Base-by-base conservation (phyloP, 441 rosid species). In the Erodium texanum region DNA sequence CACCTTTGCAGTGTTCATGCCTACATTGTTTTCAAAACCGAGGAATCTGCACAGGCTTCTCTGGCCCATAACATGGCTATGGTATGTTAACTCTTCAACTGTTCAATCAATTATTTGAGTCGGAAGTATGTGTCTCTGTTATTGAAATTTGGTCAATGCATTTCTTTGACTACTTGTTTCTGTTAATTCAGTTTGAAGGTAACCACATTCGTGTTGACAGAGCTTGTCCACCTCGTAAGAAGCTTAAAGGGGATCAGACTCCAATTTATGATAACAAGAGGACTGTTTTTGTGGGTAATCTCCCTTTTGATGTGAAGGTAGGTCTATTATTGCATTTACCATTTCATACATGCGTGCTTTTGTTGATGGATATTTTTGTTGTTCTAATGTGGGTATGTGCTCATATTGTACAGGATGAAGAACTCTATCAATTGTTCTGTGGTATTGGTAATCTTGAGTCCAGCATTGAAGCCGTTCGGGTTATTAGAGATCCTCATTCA, bases 251-350 rank as follows among this genome's bases (percentile, higher is more conserved):
- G 64, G 89, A 78, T 22, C 75, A 59, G 74, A 18, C 81, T 77
- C 76, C 80, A 27, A 79, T 83, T 66, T 94, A 94, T 75, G 98
- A 94, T 77, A 75, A 78, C 77, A 89, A 83, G 84, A 86, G 96
- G 81, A 88, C 99, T 10, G 78, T 92, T 66, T 92, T 94, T 66
- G 77, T 89, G 63, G 99, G 99, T 69, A 92, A 94, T 73, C 96
- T 94, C 74, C 99, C 99, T 62, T 91, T 84, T 66, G 99, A 94
- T 71, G 99, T 92, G 11, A 92, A 89, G 97, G 98, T 94, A 76
- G 81, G 62, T 43, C 12, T 7, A 45, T 63, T 7, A 45, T 63
- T 27, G 32, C 45, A 23, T 65, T 19, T 18, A 19, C 58, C 54
- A 43, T 52, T 22, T 65, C 3, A 41, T 41, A 12, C 20, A 18